Percentiles rank a stretch among this genome's conserved stretches.
Conservation (phyloP, 331 rosid species). For the Quercus tomentella region DNA sequence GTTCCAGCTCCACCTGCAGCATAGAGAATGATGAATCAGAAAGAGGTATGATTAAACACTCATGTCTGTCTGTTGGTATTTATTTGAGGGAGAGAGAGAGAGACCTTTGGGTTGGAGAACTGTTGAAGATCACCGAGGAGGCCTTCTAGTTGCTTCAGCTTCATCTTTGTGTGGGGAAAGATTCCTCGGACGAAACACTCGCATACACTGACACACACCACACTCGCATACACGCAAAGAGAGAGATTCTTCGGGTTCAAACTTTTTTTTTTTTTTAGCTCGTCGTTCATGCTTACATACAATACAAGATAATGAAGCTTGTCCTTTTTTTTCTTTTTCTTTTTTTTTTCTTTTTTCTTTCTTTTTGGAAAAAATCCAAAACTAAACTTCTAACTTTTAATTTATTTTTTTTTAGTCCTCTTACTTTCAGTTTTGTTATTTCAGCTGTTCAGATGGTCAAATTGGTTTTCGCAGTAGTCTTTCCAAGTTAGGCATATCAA, state of each 20-base stretch:
- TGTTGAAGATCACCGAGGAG: constrained; percentile 65
- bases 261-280: too few relatives aligned
- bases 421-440: too few relatives aligned
- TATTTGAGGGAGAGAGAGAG: constrained; percentile 15
- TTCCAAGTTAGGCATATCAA: too few relatives aligned
- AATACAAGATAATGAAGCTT: too few relatives aligned
- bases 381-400: too few relatives aligned
- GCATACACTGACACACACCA: not conserved
- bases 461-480: too few relatives aligned
- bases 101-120: constrained; percentile 64
- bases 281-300: too few relatives aligned
- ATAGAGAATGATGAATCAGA: not conserved
- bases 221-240: too few relatives aligned
- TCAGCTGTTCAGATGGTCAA: too few relatives aligned
- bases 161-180: constrained; percentile 26
- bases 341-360: rapidly evolving
- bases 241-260: not conserved
- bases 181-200: not conserved
- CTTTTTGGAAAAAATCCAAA: too few relatives aligned
- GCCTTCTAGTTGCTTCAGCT: constrained; percentile 71
- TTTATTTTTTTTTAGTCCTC: too few relatives aligned
- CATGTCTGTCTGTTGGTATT: not conserved
- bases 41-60: not conserved
- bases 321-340: rapidly evolving
- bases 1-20: constrained; percentile 78